Conservation (phyloP, 177 flowering plant species). For the Vitis hybrid region DNA sequence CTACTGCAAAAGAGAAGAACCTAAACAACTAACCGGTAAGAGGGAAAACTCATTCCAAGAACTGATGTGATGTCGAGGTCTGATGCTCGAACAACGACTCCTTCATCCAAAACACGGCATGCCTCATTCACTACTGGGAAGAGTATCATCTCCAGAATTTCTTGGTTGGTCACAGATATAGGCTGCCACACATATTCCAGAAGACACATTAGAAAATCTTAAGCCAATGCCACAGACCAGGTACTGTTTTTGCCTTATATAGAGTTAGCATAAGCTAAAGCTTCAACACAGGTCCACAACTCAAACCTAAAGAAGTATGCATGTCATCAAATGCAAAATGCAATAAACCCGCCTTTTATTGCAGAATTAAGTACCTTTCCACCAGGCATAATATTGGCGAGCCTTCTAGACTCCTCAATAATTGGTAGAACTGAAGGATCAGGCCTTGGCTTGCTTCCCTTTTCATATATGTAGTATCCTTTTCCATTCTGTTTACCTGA, state of each 20-base stretch:
- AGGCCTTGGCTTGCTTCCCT: slow-evolving; percentile 89
- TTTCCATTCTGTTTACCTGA: slow-evolving; percentile 90
- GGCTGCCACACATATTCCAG: slow-evolving; percentile 47
- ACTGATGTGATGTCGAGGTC: slow-evolving; percentile 92
- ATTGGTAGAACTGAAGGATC: slow-evolving; percentile 73
- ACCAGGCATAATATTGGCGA: slow-evolving; percentile 68
- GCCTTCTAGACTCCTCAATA: slow-evolving; percentile 69
- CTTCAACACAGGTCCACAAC: background rate
- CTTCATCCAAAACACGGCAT: slow-evolving; percentile 89
- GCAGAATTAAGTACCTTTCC: slow-evolving; percentile 64
- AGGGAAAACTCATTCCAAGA: slow-evolving; percentile 97
- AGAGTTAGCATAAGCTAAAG: background rate
- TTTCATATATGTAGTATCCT: slow-evolving; percentile 87
- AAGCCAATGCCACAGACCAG: background rate
- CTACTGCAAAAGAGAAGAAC: slow-evolving; percentile 24
- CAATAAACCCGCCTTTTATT: background rate
- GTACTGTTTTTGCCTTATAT: background rate
- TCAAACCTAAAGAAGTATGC: background rate
- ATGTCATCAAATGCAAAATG: background rate
- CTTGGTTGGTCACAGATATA: slow-evolving; percentile 68
- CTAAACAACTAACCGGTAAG: slow-evolving; percentile 63
- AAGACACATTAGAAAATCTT: background rate
- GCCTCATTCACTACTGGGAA: slow-evolving; percentile 98
- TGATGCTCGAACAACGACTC: slow-evolving; percentile 80
- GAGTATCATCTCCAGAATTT: slow-evolving; percentile 88